These are phyloP conservation scores for Coffea canephora DNA, from an alignment of 257 asterid species.

Conservation along the genomic window DNA sequence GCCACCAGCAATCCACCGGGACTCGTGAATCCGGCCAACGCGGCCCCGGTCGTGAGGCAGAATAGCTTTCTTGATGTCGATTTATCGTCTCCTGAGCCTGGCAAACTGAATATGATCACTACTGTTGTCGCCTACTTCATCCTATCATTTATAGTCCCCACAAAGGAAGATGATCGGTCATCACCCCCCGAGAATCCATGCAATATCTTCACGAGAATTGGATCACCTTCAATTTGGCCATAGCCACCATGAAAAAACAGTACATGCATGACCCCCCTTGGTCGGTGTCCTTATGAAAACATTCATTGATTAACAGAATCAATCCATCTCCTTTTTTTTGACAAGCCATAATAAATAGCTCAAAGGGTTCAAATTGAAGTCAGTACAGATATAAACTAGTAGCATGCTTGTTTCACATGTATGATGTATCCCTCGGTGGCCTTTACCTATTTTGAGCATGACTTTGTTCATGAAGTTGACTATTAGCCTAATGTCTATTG, in stretches of 20 bases:
- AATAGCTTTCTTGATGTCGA: background rate
- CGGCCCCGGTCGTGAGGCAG: background rate
- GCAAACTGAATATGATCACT: background rate
- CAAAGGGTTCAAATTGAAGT: background rate
- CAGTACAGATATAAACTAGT: background rate
- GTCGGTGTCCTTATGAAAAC: too few species aligned
- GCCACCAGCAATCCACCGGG: too few species aligned
- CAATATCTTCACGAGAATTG: conserved; percentile 4
- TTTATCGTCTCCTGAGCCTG: background rate
- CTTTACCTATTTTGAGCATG: background rate
- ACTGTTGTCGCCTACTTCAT: too few species aligned
- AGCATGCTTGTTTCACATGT: background rate
- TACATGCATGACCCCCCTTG: background rate
- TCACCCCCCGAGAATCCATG: background rate
- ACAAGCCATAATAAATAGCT: too few species aligned
- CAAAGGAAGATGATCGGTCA: background rate
- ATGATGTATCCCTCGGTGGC: background rate
- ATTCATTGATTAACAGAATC: background rate
- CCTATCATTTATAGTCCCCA: background rate
- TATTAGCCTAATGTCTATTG: background rate
- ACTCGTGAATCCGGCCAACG: too few species aligned
- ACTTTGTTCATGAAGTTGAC: background rate
- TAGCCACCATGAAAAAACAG: background rate
- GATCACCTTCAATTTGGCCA: background rate
- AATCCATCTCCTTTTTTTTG: too few species aligned